These are phyloP conservation scores for Coniochaeta prunicola DNA, from an alignment of 2,329 filamentous ascomycete genomes.

Conservation along the genomic window DNA sequence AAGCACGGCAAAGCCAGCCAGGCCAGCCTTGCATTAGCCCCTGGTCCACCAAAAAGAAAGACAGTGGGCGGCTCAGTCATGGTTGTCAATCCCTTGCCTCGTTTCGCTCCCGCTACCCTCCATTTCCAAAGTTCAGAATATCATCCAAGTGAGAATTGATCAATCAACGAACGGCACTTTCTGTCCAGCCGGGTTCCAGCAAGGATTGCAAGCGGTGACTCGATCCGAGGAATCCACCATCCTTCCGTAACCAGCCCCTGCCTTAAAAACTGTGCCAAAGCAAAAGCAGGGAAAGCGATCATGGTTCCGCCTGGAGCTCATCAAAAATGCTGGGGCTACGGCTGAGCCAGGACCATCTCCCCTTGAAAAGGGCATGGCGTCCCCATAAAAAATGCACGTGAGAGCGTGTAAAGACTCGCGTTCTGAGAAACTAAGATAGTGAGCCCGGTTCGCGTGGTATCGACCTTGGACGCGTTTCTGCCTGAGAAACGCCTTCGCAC, in stretches of 20 bases:
- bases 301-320: neutral
- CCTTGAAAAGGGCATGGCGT: neutral
- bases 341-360: neutral
- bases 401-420: no score
- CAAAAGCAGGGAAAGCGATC: neutral
- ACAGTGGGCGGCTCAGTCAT: neutral
- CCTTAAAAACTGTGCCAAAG: neutral
- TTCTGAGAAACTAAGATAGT: no score
- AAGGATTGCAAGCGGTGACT: neutral
- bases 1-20: neutral
- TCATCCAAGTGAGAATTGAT: neutral
- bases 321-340: neutral
- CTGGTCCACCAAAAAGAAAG: neutral
- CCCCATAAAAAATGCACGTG: neutral
- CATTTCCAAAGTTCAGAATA: conserved; percentile 1
- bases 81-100: conserved; percentile 3
- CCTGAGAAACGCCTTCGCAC: neutral
- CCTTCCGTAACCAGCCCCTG: neutral
- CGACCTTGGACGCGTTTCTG: neutral
- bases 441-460: neutral
- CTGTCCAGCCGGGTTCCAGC: neutral
- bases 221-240: neutral
- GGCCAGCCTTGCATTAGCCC: neutral
- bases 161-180: neutral
- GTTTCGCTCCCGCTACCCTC: conserved; percentile 3